Evolutionary conservation across 257 asterid species (phyloP), one percentile per base, ranked within the genome.

Genomic region (Solanum gracilifrons): DNA sequence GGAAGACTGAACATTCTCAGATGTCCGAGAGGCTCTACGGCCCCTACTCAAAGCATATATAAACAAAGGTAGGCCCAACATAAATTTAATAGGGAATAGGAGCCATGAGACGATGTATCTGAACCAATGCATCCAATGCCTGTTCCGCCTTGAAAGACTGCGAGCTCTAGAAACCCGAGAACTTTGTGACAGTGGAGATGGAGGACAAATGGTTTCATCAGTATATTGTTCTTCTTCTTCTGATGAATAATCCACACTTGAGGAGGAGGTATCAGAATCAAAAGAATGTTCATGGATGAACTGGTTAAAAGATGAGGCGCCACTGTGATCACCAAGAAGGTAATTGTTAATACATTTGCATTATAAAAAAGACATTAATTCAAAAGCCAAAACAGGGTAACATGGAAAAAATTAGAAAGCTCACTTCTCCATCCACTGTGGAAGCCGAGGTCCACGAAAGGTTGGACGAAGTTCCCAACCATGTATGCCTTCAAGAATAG

Each of bases 381-480:
- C 43, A 31, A 48, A 82, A 51, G 69, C 11, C 85, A 82, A 48
- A 48, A 48, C 41, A 82, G 29, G 20, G 41, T 31, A 82, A 85
- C 43, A 35, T 82, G 29, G 23, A 36, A 43, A 84, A 76, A 89
- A 77, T 23, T 23, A 72, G 37, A 73, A 82, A 90, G 88, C 98
- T 87, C 93, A 97, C 99, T 93, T 91, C 90, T 97, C 99, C 99
- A 97, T 95, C 99, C 99, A 97, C 84, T 98, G 99, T 64, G 99
- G 99, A 87, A 97, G 96, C 88, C 96, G 94, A 88, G 99, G 99
- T 88, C 96, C 98, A 83, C 98, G 97, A 87, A 97, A 94, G 86
- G 98, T 93, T 33, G 99, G 99, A 93, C 98, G 92, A 77, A 97
- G 99, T 92, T 97, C 99, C 99, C 99, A 97, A 85, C 99, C 99